phyloP scores from a whole-genome alignment of 2,329 filamentous ascomycete species.

The Penicillium brasilianum region DNA sequence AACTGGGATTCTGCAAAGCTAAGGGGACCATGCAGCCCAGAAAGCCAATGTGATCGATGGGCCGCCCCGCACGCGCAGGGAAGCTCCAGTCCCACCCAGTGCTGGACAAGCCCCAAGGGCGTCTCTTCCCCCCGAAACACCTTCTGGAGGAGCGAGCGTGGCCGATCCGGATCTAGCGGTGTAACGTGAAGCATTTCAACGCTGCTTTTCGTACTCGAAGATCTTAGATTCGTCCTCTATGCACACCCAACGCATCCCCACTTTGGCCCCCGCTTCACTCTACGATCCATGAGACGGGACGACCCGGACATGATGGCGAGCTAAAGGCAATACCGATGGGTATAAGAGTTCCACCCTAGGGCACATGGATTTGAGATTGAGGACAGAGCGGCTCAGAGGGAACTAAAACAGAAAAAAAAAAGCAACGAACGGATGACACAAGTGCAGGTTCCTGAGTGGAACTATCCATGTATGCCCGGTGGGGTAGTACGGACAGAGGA shows the following conservation, averaged over 20 bases:
- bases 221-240: slow-evolving; percentile 13
- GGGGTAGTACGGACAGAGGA: slow-evolving; percentile 23
- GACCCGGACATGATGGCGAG: slow-evolving; percentile 10
- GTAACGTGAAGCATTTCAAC: slow-evolving; percentile 27
- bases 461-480: slow-evolving; percentile 13
- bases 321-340: background rate
- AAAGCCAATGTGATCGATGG: slow-evolving; percentile 30
- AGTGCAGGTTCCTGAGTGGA: slow-evolving; percentile 11
- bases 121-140: background rate
- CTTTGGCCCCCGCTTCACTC: slow-evolving; percentile 2
- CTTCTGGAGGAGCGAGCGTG: slow-evolving; percentile 4
- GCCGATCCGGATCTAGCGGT: slow-evolving; percentile 33
- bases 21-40: slow-evolving; percentile 21
- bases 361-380: background rate
- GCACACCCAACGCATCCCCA: slow-evolving; percentile 3
- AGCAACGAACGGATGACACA: slow-evolving; percentile 13
- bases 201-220: slow-evolving; percentile 17
- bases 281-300: slow-evolving; percentile 12
- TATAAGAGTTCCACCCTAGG: background rate
- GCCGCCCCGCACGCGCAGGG: slow-evolving; percentile 11
- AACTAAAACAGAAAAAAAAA: background rate
- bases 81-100: slow-evolving; percentile 14
- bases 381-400: background rate
- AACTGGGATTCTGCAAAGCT: slow-evolving; percentile 12
- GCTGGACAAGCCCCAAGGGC: background rate